These are phyloP conservation scores for Fusarium tuaranense DNA, from an alignment of 2,329 filamentous ascomycete species.

Conservation along the genomic window DNA sequence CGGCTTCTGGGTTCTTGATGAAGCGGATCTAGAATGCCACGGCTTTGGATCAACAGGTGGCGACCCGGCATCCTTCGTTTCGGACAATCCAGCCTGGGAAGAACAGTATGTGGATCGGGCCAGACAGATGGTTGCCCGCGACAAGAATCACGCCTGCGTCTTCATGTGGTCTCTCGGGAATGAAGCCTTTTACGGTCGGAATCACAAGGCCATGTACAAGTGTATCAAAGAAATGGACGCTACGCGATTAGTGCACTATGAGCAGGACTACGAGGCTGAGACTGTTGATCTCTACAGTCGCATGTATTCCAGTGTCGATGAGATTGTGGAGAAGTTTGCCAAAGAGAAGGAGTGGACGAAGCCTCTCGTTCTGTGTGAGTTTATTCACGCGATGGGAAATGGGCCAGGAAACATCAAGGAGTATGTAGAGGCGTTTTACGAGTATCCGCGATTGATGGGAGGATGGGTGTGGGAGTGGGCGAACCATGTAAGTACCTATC, in stretches of 20 bases:
- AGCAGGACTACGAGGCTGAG: background rate
- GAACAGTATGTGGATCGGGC: slow-evolving; percentile 65
- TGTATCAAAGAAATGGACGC: background rate
- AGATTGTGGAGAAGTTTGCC: background rate
- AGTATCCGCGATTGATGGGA: background rate
- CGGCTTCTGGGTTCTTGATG: background rate
- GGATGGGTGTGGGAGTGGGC: background rate
- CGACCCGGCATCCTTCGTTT: background rate
- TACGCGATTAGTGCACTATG: background rate
- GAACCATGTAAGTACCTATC: background rate
- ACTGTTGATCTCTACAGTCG: background rate
- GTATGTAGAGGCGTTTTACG: background rate
- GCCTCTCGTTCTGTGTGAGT: background rate
- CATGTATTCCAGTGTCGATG: background rate
- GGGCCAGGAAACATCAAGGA: background rate
- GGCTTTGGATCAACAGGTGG: background rate
- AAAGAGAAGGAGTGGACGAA: background rate
- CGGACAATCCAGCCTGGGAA: background rate
- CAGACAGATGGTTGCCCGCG: slow-evolving; percentile 70
- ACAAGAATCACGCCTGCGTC: slow-evolving; percentile 75
- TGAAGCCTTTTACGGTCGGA: slow-evolving; percentile 76
- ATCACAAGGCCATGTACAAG: slow-evolving; percentile 63
- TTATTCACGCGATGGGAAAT: background rate
- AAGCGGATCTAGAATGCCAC: background rate
- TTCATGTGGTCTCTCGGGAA: slow-evolving; percentile 80